Evolutionary conservation across 345 rosid genomes (phyloP).

Genomic region (Orychophragmus violaceus): DNA sequence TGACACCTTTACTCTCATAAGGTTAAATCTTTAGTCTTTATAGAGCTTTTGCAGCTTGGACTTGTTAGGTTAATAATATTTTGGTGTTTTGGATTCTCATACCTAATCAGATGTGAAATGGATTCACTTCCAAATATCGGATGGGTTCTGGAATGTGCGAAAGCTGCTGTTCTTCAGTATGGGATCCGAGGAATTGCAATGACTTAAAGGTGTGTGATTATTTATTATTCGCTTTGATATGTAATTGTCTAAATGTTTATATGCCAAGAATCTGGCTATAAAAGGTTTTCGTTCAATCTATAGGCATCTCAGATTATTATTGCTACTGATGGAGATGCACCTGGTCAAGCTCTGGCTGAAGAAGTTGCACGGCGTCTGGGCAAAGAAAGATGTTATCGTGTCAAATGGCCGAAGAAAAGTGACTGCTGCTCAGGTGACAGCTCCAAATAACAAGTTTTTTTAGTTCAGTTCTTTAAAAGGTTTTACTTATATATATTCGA

Average conservation of each 20-base stretch:
- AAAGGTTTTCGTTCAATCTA: background rate
- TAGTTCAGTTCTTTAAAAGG: too few relatives aligned
- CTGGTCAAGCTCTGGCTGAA: constrained; percentile 98
- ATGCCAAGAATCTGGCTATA: background rate
- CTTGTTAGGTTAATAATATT: background rate
- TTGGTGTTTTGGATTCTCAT: constrained; percentile 3
- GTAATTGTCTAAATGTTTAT: background rate
- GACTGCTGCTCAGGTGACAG: too few relatives aligned
- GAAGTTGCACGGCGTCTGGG: constrained; percentile 96
- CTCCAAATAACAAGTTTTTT: too few relatives aligned
- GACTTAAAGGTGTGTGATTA: constrained; percentile 62
- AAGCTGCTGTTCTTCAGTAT: constrained; percentile 74
- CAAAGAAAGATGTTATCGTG: constrained; percentile 98
- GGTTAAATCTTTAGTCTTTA: constrained; percentile 58
- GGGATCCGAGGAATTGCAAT: constrained; percentile 92
- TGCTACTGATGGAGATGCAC: constrained; percentile 94
- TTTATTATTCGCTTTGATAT: constrained; percentile 12
- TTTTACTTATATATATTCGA: too few relatives aligned
- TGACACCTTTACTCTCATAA: constrained; percentile 71
- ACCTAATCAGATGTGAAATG: constrained; percentile 63
- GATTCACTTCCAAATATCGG: constrained; percentile 74
- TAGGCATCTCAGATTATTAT: constrained; percentile 82
- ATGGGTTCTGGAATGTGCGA: constrained; percentile 88
- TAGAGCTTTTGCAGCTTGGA: background rate
- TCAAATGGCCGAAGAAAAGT: constrained; percentile 83